These are phyloP conservation scores for Daucus carota DNA, from an alignment of 129 eudicot genomes.

Conservation along the genomic window DNA sequence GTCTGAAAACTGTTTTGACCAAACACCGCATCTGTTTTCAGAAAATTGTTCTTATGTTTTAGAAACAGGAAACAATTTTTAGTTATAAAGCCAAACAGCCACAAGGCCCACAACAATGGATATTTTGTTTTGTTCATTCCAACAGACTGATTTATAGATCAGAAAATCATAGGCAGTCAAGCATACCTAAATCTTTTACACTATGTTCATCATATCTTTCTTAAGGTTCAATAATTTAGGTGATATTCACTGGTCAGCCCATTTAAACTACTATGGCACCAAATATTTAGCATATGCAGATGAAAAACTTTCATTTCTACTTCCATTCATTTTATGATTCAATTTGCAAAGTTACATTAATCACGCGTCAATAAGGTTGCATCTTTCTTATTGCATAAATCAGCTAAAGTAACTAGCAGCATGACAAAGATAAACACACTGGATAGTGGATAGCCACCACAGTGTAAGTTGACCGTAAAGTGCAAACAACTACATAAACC, in stretches of 20 bases:
- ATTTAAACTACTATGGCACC: not conserved
- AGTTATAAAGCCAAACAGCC: no score
- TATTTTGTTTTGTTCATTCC: not conserved
- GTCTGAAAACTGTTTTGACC: no score
- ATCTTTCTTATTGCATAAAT: not conserved
- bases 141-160: not conserved
- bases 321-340: not conserved
- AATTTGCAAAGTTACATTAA: not conserved
- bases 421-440: not conserved
- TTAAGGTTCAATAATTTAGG: not conserved
- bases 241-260: not conserved
- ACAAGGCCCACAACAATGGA: no score
- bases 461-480: not conserved
- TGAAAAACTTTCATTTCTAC: not conserved
- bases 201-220: not conserved
- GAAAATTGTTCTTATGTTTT: no score
- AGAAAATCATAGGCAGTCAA: not conserved
- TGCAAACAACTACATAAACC: not conserved
- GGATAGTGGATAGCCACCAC: not conserved
- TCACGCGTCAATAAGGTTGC: not conserved
- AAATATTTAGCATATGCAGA: not conserved
- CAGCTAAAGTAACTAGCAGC: not conserved
- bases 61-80: no score
- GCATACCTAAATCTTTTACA: not conserved
- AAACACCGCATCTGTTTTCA: no score